Conservation (phyloP, 2,329 filamentous ascomycete species). For the Macrophomina tecta region DNA sequence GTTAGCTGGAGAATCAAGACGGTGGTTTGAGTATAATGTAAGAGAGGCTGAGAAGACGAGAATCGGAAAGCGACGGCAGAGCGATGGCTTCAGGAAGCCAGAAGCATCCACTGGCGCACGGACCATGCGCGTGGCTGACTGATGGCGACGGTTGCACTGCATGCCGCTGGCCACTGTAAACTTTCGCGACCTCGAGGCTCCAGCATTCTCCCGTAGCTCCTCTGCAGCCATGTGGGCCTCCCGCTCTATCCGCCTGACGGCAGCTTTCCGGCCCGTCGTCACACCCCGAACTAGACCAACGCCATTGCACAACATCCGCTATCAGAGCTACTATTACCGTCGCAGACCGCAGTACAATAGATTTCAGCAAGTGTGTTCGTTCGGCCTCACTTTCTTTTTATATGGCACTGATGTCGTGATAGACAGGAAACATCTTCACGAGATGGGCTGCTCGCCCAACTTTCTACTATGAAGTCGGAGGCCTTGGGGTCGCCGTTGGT, state of each 20-base stretch:
- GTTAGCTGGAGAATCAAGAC: not conserved
- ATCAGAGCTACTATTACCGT: conserved; percentile 21
- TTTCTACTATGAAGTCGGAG: conserved; percentile 54
- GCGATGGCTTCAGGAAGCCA: not conserved
- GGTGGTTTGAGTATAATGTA: not conserved
- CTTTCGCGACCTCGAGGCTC: not conserved
- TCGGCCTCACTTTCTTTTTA: not conserved
- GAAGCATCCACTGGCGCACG: conserved; percentile 10
- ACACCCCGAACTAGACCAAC: not conserved
- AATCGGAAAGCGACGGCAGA: not conserved
- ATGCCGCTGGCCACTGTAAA: not conserved
- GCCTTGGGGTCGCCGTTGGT: conserved; percentile 50
- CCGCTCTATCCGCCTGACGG: not conserved
- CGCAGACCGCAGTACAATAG: conserved; percentile 35
- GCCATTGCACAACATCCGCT: not conserved
- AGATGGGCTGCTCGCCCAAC: conserved; percentile 52
- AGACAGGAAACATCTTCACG: conserved; percentile 34
- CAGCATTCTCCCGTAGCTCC: not conserved
- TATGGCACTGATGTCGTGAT: not conserved
- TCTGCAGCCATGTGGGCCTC: conserved; percentile 12
- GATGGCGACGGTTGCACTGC: not conserved
- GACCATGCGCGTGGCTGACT: conserved; percentile 1
- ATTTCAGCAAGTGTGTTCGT: conserved; percentile 32
- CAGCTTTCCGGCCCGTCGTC: not conserved
- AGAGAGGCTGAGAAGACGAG: not conserved